phyloP scores from a whole-genome alignment of 2,329 filamentous ascomycete genomes.

The Talaromyces atroroseus region DNA sequence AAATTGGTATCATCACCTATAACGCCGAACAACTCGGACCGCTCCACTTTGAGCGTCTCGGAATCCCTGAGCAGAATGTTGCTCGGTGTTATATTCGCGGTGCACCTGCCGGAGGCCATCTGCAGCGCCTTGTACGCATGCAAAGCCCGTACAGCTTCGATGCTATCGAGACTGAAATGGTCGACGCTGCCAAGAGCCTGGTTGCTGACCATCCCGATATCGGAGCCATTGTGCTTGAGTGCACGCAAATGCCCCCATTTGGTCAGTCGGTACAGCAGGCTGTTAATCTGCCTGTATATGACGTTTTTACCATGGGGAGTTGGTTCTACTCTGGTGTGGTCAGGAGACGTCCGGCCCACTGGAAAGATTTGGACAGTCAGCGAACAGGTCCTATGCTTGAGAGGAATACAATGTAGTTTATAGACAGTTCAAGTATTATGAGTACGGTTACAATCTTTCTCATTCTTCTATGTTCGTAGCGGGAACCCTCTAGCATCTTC shows the following conservation, averaged over 20 bases:
- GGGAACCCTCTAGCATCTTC: too few species aligned
- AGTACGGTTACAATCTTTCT: not conserved
- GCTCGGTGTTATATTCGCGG: constrained; percentile 20
- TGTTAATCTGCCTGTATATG: constrained; percentile 29
- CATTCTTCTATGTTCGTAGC: not conserved
- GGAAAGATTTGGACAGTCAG: constrained; percentile 7
- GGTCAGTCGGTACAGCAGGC: constrained; percentile 27
- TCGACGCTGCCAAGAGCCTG: constrained; percentile 2
- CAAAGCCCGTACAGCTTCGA: constrained; percentile 1
- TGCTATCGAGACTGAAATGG: constrained; percentile 3
- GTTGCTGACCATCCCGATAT: constrained; percentile 16
- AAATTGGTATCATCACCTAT: constrained; percentile 30
- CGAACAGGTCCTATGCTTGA: constrained; percentile 7
- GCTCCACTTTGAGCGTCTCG: constrained; percentile 10
- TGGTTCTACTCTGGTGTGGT: constrained; percentile 35
- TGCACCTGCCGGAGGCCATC: constrained; percentile 8
- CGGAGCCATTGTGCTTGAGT: constrained; percentile 29
- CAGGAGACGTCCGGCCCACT: constrained; percentile 9
- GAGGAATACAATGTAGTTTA: constrained; percentile 7
- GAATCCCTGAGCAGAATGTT: constrained; percentile 16
- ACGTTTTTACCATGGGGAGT: constrained; percentile 31
- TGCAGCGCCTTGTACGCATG: constrained; percentile 4
- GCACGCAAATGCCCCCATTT: constrained; percentile 36
- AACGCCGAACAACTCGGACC: constrained; percentile 21
- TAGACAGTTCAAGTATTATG: not conserved